Evolutionary conservation across 495 filamentous ascomycete genomes (phyloP).

Genomic region (Aspergillus baeticus): DNA sequence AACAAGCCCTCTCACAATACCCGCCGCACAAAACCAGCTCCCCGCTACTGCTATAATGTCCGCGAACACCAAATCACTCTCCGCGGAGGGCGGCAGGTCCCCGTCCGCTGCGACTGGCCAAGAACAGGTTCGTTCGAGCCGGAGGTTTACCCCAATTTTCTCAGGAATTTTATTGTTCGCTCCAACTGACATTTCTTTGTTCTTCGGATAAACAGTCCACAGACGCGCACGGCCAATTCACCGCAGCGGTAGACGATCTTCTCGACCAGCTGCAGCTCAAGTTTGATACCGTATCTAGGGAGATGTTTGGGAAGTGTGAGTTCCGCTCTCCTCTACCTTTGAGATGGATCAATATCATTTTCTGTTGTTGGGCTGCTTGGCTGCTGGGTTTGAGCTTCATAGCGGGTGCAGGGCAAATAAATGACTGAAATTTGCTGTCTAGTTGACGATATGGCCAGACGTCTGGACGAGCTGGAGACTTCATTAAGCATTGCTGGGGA

Average conservation of each 20-base stretch:
- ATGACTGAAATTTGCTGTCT: background rate
- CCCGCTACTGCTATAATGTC: background rate
- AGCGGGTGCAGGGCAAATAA: background rate
- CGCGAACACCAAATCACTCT: background rate
- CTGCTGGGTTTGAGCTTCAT: background rate
- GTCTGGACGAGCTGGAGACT: constrained; percentile 83
- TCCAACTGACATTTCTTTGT: background rate
- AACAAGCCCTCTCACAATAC: too few species aligned
- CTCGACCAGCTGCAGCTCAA: constrained; percentile 81
- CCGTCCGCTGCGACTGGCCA: background rate
- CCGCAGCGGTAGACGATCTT: constrained; percentile 78
- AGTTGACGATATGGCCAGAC: constrained; percentile 96
- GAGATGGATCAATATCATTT: too few species aligned
- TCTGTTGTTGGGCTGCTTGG: background rate
- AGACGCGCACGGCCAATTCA: constrained; percentile 60
- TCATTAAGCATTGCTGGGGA: constrained; percentile 37
- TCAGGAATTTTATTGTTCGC: too few species aligned
- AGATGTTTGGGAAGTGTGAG: constrained; percentile 87
- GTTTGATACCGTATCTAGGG: constrained; percentile 74
- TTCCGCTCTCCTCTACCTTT: constrained; percentile 13
- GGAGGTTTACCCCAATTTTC: too few species aligned
- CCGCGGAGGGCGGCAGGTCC: background rate
- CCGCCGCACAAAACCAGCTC: too few species aligned
- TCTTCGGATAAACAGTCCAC: constrained; percentile 22
- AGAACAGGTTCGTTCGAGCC: background rate